A percentile compares a stretch with the other conserved stretches of the same genome.
These are phyloP conservation scores for Nidularia sp. DNA, from an alignment of 768 basidiomycete species.

Conservation along the genomic window DNA sequence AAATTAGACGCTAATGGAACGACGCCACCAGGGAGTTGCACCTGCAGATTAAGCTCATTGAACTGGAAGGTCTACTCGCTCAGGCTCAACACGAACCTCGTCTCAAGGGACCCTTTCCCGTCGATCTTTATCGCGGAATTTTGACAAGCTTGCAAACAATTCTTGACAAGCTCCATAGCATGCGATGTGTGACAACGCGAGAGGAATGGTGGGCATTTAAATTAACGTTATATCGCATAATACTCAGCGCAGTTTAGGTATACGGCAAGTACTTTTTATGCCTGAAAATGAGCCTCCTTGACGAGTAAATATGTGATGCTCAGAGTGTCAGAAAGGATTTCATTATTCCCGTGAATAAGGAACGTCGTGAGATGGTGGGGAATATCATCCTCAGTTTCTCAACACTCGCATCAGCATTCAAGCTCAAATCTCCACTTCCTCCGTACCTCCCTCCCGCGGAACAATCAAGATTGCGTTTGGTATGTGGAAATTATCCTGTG, in stretches of 20 bases:
- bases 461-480: conserved; percentile 74
- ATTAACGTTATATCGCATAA: conserved; percentile 5
- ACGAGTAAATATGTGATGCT: not conserved
- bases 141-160: conserved; percentile 82
- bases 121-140: conserved; percentile 77
- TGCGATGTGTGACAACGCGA: conserved; percentile 94
- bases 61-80: conserved; percentile 78
- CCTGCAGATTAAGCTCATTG: conserved; percentile 85
- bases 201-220: conserved; percentile 76
- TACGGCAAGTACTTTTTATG: conserved; percentile 46
- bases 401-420: conserved; percentile 72
- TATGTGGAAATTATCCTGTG: conserved; percentile 23
- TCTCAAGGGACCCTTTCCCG: conserved; percentile 93
- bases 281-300: not conserved
- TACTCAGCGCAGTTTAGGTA: conserved; percentile 42
- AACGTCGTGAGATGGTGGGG: conserved; percentile 91
- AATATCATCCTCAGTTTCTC: conserved; percentile 92
- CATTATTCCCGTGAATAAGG: conserved; percentile 84
- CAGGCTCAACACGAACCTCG: conserved; percentile 93
- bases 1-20: not conserved
- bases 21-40: conserved; percentile 79
- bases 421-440: conserved; percentile 88
- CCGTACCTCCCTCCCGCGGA: conserved; percentile 95
- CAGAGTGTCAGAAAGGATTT: conserved; percentile 84
- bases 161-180: conserved; percentile 86